These are phyloP conservation scores for Metrosideros polymorpha DNA, from an alignment of 441 rosid genomes.

Conservation along the genomic window DNA sequence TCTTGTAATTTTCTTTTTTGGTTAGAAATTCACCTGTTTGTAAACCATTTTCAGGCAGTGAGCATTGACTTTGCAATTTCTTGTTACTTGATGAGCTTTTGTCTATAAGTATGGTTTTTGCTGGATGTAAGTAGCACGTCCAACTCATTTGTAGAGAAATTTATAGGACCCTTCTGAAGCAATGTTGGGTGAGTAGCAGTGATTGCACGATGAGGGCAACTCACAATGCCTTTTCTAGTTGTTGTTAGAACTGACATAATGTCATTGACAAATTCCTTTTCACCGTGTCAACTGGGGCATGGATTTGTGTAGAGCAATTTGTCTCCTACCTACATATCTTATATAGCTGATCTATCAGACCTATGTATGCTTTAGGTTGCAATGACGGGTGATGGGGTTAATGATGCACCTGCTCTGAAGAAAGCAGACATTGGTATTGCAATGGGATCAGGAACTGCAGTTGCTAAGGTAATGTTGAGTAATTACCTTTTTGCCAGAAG, in stretches of 20 bases:
- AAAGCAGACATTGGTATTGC: slow-evolving; percentile 99
- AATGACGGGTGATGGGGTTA: slow-evolving; percentile 99
- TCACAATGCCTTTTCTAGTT: not conserved
- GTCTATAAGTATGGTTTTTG: not conserved
- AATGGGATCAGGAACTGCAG: slow-evolving; percentile 99
- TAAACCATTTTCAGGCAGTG: not conserved
- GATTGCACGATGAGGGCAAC: not conserved
- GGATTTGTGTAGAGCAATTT: not conserved
- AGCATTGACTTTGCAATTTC: not conserved
- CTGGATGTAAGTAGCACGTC: not conserved
- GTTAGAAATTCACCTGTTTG: not conserved
- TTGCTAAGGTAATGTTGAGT: slow-evolving; percentile 71
- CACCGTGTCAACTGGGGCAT: not conserved
- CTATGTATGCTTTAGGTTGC: slow-evolving; percentile 55
- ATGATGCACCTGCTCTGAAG: slow-evolving; percentile 98
- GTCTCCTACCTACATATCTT: not conserved
- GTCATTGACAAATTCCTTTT: not conserved
- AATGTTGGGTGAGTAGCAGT: not conserved
- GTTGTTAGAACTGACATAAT: not conserved
- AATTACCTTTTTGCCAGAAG: not conserved
- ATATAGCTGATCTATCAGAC: not conserved
- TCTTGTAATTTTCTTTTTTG: not conserved
- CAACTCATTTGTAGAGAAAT: not conserved
- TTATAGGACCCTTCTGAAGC: not conserved
- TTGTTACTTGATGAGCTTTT: not conserved